Evolutionary conservation across 2,329 filamentous ascomycete genomes (phyloP).

Genomic region (Thelonectria blattea): DNA sequence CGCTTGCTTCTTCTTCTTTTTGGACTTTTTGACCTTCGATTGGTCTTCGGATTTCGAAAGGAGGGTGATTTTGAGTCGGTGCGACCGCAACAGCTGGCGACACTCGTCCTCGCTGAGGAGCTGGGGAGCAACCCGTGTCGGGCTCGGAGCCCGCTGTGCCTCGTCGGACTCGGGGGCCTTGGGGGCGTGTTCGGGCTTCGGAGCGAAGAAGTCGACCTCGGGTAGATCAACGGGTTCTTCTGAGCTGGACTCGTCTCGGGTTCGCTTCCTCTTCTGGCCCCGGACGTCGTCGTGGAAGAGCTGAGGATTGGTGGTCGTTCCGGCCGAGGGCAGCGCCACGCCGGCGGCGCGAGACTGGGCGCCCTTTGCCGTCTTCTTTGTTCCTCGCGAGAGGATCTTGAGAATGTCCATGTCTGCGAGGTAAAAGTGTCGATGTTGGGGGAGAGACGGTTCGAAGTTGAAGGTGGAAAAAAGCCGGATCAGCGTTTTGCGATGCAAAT

Average conservation of each 20-base stretch:
- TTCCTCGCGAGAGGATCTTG: constrained; percentile 73
- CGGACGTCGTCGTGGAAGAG: constrained; percentile 66
- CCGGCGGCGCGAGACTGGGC: constrained; percentile 39
- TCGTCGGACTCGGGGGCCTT: constrained; percentile 40
- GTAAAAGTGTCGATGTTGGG: constrained; percentile 12
- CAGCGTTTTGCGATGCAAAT: constrained; percentile 32
- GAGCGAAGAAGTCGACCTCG: constrained; percentile 66
- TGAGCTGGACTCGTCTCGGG: constrained; percentile 43
- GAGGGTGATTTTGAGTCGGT: constrained; percentile 84
- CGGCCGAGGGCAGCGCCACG: constrained; percentile 66
- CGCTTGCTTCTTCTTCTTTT: constrained; percentile 60
- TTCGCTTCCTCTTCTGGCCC: constrained; percentile 63
- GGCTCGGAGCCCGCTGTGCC: constrained; percentile 38
- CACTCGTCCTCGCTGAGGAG: constrained; percentile 72
- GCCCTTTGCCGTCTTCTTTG: constrained; percentile 59
- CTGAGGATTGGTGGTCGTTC: constrained; percentile 69
- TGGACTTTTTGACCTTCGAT: constrained; percentile 59
- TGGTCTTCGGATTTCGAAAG: constrained; percentile 60
- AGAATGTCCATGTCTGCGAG: constrained; percentile 66
- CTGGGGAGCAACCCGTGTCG: constrained; percentile 36
- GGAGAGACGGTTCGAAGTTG: constrained; percentile 2
- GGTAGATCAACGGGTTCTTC: constrained; percentile 45
- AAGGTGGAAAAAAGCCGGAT: constrained; percentile 25
- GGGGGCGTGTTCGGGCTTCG: constrained; percentile 46
- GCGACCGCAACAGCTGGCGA: constrained; percentile 74